These are phyloP conservation scores for Chaetoscypha palmicola DNA, from an alignment of 2,329 filamentous ascomycete species.

Conservation along the genomic window DNA sequence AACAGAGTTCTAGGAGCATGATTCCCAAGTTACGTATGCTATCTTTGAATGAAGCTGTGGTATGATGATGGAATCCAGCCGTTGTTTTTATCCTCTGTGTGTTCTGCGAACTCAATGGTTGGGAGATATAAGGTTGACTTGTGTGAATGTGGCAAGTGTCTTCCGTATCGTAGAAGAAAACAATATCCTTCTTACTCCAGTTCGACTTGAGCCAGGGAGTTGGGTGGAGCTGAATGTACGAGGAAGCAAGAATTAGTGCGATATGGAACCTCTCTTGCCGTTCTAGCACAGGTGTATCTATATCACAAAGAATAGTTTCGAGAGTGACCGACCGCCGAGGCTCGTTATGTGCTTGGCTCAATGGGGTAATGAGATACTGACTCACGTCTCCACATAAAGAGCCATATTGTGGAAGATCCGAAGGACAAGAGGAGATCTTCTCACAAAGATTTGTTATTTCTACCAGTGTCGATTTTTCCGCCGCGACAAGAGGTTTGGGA, in stretches of 20 bases:
- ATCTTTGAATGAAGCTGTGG: constrained; percentile 4
- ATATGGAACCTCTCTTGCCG: constrained; percentile 11
- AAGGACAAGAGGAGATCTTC: constrained; percentile 9
- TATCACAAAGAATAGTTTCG: constrained; percentile 8
- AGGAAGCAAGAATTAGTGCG: constrained; percentile 13
- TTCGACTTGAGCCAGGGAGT: constrained; percentile 14
- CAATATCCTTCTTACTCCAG: constrained; percentile 16
- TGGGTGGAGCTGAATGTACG: constrained; percentile 13
- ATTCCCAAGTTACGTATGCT: constrained; percentile 13
- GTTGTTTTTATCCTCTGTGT: not conserved
- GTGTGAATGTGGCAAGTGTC: constrained; percentile 5
- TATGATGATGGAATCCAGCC: not conserved
- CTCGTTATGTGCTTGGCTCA: constrained; percentile 7
- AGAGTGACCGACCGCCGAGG: constrained; percentile 11
- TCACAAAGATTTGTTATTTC: constrained; percentile 11
- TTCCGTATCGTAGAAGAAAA: constrained; percentile 11
- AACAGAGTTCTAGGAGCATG: constrained; percentile 16
- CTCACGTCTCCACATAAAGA: constrained; percentile 5
- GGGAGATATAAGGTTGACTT: constrained; percentile 15
- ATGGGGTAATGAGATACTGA: constrained; percentile 10
- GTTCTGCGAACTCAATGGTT: constrained; percentile 1
- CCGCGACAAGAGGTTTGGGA: too few relatives aligned
- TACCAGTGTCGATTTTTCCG: too few relatives aligned
- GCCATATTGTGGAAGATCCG: constrained; percentile 10
- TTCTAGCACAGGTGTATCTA: constrained; percentile 3